phyloP scores from a whole-genome alignment of 352 stramenopile genomes.

The Globisporangium apiculatum region DNA sequence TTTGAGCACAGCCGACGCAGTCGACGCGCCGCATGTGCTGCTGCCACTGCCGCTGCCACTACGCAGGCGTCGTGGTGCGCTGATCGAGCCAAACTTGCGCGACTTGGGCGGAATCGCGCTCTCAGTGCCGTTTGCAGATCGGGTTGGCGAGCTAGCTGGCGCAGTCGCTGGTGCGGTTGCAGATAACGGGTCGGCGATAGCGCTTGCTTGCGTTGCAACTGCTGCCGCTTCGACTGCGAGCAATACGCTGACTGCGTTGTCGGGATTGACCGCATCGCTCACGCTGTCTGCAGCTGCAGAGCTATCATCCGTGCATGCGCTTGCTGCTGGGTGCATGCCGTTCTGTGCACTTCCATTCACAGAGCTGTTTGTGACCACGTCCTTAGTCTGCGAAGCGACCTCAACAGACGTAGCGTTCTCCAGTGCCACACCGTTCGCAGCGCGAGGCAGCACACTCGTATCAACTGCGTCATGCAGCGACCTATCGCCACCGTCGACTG shows the following conservation, averaged over 20 bases:
- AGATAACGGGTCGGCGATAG: neutral
- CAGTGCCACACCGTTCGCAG: too few relatives aligned
- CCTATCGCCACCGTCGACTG: neutral
- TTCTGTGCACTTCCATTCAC: neutral
- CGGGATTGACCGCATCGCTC: neutral
- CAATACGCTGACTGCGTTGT: neutral
- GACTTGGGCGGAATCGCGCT: slow-evolving; percentile 27
- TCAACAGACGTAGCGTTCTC: neutral
- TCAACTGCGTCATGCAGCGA: neutral
- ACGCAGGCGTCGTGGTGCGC: slow-evolving; percentile 34
- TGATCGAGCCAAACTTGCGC: slow-evolving; percentile 14
- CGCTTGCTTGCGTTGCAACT: neutral
- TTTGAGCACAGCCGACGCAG: slow-evolving; percentile 13
- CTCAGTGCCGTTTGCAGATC: neutral
- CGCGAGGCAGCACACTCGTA: neutral
- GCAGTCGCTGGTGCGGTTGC: neutral
- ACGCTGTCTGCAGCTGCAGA: too few relatives aligned
- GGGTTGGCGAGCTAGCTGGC: neutral
- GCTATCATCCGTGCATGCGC: too few relatives aligned
- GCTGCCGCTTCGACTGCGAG: neutral
- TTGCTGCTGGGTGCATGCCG: neutral
- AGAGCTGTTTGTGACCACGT: neutral
- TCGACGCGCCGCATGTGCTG: slow-evolving; percentile 17
- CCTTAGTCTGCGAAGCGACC: neutral
- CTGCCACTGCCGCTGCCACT: slow-evolving; percentile 44